These are phyloP conservation scores for Rosa multiflora DNA, from an alignment of 306 rosid genomes.

Conservation along the genomic window DNA sequence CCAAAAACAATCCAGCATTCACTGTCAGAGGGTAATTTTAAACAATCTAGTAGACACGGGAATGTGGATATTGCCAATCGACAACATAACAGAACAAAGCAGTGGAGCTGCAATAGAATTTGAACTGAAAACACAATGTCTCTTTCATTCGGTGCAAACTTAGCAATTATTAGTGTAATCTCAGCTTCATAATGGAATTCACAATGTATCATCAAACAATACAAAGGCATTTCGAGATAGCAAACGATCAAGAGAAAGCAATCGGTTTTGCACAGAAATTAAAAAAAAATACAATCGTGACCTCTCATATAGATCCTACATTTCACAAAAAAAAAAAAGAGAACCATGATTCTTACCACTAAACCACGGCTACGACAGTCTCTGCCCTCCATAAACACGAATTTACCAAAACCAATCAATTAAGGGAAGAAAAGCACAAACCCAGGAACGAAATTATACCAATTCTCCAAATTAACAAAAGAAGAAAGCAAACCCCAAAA, in stretches of 20 bases:
- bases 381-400: slow-evolving; percentile 44
- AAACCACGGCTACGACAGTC: slow-evolving; percentile 45
- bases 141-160: background rate
- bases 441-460: slow-evolving; percentile 24
- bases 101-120: background rate
- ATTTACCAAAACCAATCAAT: slow-evolving; percentile 4
- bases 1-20: background rate
- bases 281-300: background rate
- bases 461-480: slow-evolving; percentile 17
- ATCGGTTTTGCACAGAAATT: background rate
- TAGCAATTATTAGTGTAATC: background rate
- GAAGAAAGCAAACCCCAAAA: slow-evolving; percentile 1
- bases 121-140: background rate
- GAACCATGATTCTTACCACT: slow-evolving; percentile 43
- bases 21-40: background rate
- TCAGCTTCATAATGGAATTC: background rate
- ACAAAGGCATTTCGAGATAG: background rate
- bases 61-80: background rate
- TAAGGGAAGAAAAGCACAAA: slow-evolving; percentile 8
- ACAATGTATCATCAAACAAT: background rate
- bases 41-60: background rate
- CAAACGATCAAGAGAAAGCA: background rate
- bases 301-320: background rate
- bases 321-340: background rate
- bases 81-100: background rate